Evolutionary conservation across 176 grass and related monocot genomes (phyloP).

Genomic region (Leersia perrieri): DNA sequence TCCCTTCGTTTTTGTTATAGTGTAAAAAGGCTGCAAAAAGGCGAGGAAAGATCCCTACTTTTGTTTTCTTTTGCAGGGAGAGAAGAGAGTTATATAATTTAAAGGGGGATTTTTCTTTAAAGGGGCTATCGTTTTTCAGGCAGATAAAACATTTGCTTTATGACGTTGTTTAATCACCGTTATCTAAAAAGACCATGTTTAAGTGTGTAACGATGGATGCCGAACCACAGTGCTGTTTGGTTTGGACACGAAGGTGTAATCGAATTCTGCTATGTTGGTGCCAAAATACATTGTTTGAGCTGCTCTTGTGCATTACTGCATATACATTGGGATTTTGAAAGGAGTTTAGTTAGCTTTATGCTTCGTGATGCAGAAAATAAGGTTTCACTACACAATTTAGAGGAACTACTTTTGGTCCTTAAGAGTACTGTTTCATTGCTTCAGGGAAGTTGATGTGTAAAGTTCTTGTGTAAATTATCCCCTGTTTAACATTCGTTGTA

Average conservation of each 20-base stretch:
- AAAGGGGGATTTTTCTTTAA: neutral
- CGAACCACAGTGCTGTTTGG: conserved; percentile 2
- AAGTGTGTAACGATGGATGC: neutral
- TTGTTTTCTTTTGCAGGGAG: conserved; percentile 42
- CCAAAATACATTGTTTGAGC: neutral
- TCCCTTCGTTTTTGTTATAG: conserved; percentile 28
- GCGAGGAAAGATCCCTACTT: conserved; percentile 12
- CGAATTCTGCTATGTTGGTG: conserved; percentile 16
- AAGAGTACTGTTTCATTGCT: conserved; percentile 23
- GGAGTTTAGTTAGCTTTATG: neutral
- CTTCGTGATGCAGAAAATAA: conserved; percentile 12
- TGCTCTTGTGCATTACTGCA: neutral
- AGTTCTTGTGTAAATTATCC: neutral
- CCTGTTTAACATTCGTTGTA: neutral
- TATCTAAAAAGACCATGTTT: neutral
- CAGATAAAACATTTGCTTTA: neutral
- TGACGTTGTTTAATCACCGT: neutral
- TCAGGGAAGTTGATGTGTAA: neutral
- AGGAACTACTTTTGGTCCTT: neutral
- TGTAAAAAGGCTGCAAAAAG: conserved; percentile 45
- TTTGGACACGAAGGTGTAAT: neutral
- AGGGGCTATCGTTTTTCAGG: neutral
- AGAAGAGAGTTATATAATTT: neutral
- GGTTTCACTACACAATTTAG: neutral
- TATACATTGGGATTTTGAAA: conserved; percentile 17